Evolutionary conservation across 345 rosid species (phyloP), one percentile per base, ranked within the genome.

Genomic region (Jatropha curcas): DNA sequence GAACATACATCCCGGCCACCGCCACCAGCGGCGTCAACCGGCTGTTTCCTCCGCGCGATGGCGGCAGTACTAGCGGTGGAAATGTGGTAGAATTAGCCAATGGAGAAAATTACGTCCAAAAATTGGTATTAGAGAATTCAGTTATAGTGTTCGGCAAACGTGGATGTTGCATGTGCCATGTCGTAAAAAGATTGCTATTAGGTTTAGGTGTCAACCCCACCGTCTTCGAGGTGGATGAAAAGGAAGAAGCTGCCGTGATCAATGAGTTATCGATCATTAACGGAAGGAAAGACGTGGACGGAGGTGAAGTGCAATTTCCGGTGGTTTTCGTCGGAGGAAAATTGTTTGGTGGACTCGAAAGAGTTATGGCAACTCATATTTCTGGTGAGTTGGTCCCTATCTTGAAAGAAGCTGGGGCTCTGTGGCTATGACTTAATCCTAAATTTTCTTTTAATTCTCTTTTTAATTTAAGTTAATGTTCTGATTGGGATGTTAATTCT

Each of bases 331-430:
- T 94, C 0, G 97, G 98, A 3, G 98, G 98, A 30, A 86, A 82
- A 58, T 64, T 91, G 84, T 86, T 94, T 46, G 98, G 98, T 53
- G 97, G 97, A 46, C 73, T 94, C 55, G 98, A 94, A 62, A 89
- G 81, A 71, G 87, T 93, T 65, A 89, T 93, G 88, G 79, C 97
- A 3, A 79, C 89, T 71, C 98, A 91, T 84, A 90, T 91, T 63
- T 81, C 94, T 0, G 97, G 97, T 68, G 97, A 90, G 53, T 73
- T 94, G 74, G 92, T 91, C 74, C 94, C 98, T n/a, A 81, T 88
- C 65, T 74, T 94, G 75, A 94, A 90, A 70, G 86, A 85, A 6
- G 97, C 87, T 3, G 89, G 92, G 22, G 97, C 97, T 75, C 74
- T 94, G 56, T 94, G 97, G 98, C 80, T 93, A 74, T 93, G 77